A percentile compares a stretch with the other conserved stretches of the same genome.
Conservation (phyloP, 2,329 filamentous ascomycete species). For the Penicillium nordicum region DNA sequence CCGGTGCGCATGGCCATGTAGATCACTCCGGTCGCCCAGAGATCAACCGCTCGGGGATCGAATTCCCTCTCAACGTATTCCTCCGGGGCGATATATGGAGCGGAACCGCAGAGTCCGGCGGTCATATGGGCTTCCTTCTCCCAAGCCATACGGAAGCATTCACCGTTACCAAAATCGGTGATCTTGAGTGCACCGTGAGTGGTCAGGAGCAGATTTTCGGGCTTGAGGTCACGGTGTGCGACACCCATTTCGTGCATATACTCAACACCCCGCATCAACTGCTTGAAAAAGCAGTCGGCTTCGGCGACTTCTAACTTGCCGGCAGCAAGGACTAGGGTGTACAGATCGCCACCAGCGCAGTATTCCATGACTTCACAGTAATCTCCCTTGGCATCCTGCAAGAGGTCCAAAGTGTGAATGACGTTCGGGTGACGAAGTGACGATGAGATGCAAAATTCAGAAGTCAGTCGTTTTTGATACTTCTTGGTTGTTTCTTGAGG, state of each 20-base stretch:
- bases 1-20: conserved; percentile 99
- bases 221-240: conserved; percentile 92
- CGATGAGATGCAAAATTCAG: conserved; percentile 97
- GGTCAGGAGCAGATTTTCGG: conserved; percentile 91
- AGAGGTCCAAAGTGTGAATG: conserved; percentile 91
- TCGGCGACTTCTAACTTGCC: conserved; percentile 85
- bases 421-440: conserved; percentile 95
- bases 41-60: conserved; percentile 93
- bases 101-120: conserved; percentile 90
- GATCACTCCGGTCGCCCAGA: conserved; percentile 97
- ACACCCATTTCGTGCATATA: conserved; percentile 99
- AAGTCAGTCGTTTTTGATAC: conserved; percentile 94
- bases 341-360: conserved; percentile 92
- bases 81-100: conserved; percentile 95
- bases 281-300: conserved; percentile 98
- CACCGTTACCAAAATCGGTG: conserved; percentile 96
- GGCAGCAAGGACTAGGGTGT: conserved; percentile 85
- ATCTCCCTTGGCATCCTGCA: conserved; percentile 94
- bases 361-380: conserved; percentile 99
- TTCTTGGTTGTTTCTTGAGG: conserved; percentile 95
- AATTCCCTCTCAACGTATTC: conserved; percentile 96
- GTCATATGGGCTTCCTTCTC: conserved; percentile 98
- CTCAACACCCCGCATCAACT: conserved; percentile 97
- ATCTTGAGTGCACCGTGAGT: conserved; percentile 93
- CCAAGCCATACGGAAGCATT: conserved; percentile 99